These are phyloP conservation scores for Serendipita sp. DNA, from an alignment of 768 basidiomycete species.

Conservation along the genomic window DNA sequence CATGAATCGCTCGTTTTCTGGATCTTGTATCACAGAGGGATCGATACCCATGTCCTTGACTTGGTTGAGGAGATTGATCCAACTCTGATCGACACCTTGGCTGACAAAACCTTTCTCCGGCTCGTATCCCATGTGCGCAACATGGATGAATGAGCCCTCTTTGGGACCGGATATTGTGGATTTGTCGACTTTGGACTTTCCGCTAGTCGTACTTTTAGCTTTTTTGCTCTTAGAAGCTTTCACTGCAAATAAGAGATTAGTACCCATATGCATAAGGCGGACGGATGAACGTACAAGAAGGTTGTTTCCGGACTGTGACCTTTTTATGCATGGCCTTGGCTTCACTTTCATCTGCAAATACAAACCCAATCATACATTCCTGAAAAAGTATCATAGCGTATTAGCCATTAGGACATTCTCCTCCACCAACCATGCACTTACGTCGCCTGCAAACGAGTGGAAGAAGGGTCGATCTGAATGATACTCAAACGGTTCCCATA, in stretches of 20 bases:
- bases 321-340: slow-evolving; percentile 79
- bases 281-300: slow-evolving; percentile 27
- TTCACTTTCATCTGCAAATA: slow-evolving; percentile 75
- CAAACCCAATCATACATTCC: slow-evolving; percentile 83
- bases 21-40: slow-evolving; percentile 40
- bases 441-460: slow-evolving; percentile 84
- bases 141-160: slow-evolving; percentile 64
- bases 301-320: slow-evolving; percentile 45
- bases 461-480: slow-evolving; percentile 77
- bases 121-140: slow-evolving; percentile 93
- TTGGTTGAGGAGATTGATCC: slow-evolving; percentile 54
- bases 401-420: neutral
- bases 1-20: slow-evolving; percentile 73
- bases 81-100: slow-evolving; percentile 76
- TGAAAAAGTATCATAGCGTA: slow-evolving; percentile 18
- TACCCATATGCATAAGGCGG: neutral
- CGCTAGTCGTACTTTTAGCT: slow-evolving; percentile 30
- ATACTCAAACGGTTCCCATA: slow-evolving; percentile 71
- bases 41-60: slow-evolving; percentile 52
- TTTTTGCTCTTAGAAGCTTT: slow-evolving; percentile 30
- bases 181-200: slow-evolving; percentile 70
- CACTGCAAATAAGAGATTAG: neutral
- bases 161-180: slow-evolving; percentile 78
- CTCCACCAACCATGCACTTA: slow-evolving; percentile 27
- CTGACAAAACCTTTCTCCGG: slow-evolving; percentile 73